Base-by-base conservation (phyloP, 345 rosid genomes). In the Salix caprea region DNA sequence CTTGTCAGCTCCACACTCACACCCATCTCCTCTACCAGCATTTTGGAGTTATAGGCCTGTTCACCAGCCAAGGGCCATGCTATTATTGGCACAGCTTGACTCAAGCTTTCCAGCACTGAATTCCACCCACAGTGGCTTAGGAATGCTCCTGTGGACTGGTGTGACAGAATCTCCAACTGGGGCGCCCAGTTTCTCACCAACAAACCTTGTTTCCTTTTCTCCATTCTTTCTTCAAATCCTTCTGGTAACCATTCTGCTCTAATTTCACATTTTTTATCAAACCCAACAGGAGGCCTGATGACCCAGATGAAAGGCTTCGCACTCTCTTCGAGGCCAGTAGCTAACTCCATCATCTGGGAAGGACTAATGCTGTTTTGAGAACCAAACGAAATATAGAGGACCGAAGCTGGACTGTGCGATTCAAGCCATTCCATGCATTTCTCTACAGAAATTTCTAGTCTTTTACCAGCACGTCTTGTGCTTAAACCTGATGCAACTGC, bases 51-150 rank as follows among this genome's bases (percentile, higher is more conserved):
- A 56, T 81, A 88, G 2, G 80, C 71, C 70, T 86, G 89, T 76
- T 89, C 90, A 0, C 39, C 93, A 0, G 89, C 90, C 80, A 86
- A 76, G 0, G 90, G 90, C 92, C 92, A 89, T 9, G 88, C 91
- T 6, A 89, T 86, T 1, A 85, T 79, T 1, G 88, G 88, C 58
- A 88, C 84, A 0, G 90, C 90, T 73, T 86, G 86, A 66, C 88
- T 88, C 32, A 88, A 84, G 81, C 91, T 86, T 77, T 89, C 92
- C 85, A 82, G 1, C 12, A 77, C 78, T 1, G 89, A 88, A 74
- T 89, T 89, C 92, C 92, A 88, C 9, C 91, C 91, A 21, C 91
- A 88, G 48, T 88, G 88, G 75, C 88, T 88, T 12, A 88, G 28
- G 72, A 89, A 88, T 15, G 82, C 87, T 32, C 89, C 85, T 0